These are phyloP conservation scores for Chernovozyma sophiae-reginae DNA, from an alignment of 1,139 yeast species.

Conservation along the genomic window DNA sequence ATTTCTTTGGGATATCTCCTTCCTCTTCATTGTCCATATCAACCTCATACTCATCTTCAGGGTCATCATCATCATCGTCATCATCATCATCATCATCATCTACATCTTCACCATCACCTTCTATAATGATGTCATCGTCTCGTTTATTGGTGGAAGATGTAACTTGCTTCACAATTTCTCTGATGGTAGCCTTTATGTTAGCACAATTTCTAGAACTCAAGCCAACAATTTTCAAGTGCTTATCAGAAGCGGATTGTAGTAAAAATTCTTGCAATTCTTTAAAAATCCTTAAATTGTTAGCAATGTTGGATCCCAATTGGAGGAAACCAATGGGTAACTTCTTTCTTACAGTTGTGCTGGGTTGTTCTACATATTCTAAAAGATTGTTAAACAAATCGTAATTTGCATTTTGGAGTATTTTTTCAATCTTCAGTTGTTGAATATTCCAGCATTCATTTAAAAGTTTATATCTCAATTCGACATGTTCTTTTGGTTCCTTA, in stretches of 20 bases:
- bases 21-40: slow-evolving; percentile 13
- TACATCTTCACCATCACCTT: slow-evolving; percentile 10
- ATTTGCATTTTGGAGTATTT: slow-evolving; percentile 36
- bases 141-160: slow-evolving; percentile 11
- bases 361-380: slow-evolving; percentile 20
- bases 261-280: slow-evolving; percentile 35
- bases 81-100: slow-evolving; percentile 10
- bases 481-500: slow-evolving; percentile 32
- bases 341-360: slow-evolving; percentile 8
- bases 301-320: slow-evolving; percentile 52
- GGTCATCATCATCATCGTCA: slow-evolving; percentile 13
- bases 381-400: slow-evolving; percentile 32
- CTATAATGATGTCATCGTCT: slow-evolving; percentile 13
- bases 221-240: slow-evolving; percentile 24
- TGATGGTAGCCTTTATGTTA: slow-evolving; percentile 37
- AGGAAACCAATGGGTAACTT: slow-evolving; percentile 43
- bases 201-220: slow-evolving; percentile 40
- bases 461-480: slow-evolving; percentile 32
- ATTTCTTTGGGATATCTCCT: slow-evolving; percentile 11
- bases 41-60: slow-evolving; percentile 11
- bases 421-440: slow-evolving; percentile 33
- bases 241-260: slow-evolving; percentile 6
- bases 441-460: slow-evolving; percentile 36
- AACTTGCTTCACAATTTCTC: slow-evolving; percentile 36
- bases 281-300: slow-evolving; percentile 50